phyloP scores from a whole-genome alignment of 164 flowering plant genomes.

The Buxus sempervirens region DNA sequence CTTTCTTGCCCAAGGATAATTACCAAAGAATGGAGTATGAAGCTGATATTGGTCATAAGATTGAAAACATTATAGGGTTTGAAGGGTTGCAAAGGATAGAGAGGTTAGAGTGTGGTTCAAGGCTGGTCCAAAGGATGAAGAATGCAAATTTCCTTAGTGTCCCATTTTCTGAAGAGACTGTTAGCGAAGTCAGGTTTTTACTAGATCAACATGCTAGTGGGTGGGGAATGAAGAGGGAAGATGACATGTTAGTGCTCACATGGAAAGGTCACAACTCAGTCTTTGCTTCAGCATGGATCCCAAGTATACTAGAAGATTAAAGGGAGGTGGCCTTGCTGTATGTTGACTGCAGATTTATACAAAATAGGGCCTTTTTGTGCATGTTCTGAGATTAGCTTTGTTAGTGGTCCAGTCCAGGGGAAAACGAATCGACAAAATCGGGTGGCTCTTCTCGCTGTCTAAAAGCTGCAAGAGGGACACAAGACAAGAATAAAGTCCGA shows the following conservation, averaged over 20 bases:
- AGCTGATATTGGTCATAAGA: constrained; percentile 62
- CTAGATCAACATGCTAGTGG: constrained; percentile 85
- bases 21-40: constrained; percentile 61
- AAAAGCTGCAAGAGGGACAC: constrained; percentile 20
- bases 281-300: constrained; percentile 70
- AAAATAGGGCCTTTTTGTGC: too few species aligned
- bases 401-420: constrained; percentile 12
- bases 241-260: constrained; percentile 67
- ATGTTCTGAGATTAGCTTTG: neutral
- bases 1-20: constrained; percentile 70
- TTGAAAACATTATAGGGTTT: constrained; percentile 62
- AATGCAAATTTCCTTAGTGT: constrained; percentile 35
- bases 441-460: neutral
- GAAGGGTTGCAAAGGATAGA: constrained; percentile 69
- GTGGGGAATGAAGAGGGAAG: constrained; percentile 88
- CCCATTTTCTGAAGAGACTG: constrained; percentile 60
- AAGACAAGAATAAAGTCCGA: constrained; percentile 11
- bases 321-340: constrained; percentile 8
- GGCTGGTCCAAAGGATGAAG: constrained; percentile 45
- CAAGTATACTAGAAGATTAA: constrained; percentile 27
- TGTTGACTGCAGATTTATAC: neutral
- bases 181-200: constrained; percentile 49
- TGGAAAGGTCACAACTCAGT: constrained; percentile 88
- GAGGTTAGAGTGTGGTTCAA: constrained; percentile 47
- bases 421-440: neutral